These are phyloP conservation scores for Cryphonectria parasitica DNA, from an alignment of 2,329 filamentous ascomycete genomes.

Conservation along the genomic window DNA sequence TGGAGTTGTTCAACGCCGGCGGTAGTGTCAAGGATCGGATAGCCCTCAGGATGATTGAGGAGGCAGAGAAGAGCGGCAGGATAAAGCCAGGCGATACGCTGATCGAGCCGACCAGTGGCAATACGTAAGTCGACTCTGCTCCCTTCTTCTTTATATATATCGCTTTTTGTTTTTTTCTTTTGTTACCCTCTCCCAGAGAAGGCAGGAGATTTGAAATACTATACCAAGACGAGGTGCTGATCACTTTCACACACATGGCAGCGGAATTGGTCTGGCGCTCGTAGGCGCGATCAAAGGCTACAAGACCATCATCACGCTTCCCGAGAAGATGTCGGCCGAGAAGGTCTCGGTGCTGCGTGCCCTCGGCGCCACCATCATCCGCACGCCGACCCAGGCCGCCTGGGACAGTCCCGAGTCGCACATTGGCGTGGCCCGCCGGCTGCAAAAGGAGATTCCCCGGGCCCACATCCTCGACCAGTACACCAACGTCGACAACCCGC, in stretches of 20 bases:
- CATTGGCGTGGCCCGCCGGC: slow-evolving; percentile 87
- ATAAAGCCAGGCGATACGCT: slow-evolving; percentile 97
- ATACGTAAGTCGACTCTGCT: slow-evolving; percentile 63
- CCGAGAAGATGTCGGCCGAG: slow-evolving; percentile 99
- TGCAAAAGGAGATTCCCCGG: slow-evolving; percentile 95
- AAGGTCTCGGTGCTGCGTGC: slow-evolving; percentile 95
- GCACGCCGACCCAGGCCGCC: slow-evolving; percentile 93
- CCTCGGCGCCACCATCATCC: slow-evolving; percentile 94
- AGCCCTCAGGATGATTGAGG: slow-evolving; percentile 95
- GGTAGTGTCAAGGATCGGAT: slow-evolving; percentile 96
- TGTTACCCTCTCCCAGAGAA: too few relatives aligned
- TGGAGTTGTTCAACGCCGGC: slow-evolving; percentile 92
- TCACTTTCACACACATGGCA: slow-evolving; percentile 31
- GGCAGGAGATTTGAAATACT: slow-evolving; percentile 34
- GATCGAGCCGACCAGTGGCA: slow-evolving; percentile 97
- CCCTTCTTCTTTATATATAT: too few relatives aligned
- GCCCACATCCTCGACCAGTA: slow-evolving; percentile 98
- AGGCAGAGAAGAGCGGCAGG: slow-evolving; percentile 85
- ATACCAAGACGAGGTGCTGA: not conserved
- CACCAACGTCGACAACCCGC: slow-evolving; percentile 85
- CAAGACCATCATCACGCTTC: slow-evolving; percentile 97
- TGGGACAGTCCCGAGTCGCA: slow-evolving; percentile 95
- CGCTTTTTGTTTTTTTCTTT: too few relatives aligned
- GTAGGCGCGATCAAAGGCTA: slow-evolving; percentile 97
- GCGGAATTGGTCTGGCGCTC: slow-evolving; percentile 89